Evolutionary conservation across 495 filamentous ascomycete genomes (phyloP), one percentile per base, ranked within the genome.

Genomic region (Daldinia concentrica): DNA sequence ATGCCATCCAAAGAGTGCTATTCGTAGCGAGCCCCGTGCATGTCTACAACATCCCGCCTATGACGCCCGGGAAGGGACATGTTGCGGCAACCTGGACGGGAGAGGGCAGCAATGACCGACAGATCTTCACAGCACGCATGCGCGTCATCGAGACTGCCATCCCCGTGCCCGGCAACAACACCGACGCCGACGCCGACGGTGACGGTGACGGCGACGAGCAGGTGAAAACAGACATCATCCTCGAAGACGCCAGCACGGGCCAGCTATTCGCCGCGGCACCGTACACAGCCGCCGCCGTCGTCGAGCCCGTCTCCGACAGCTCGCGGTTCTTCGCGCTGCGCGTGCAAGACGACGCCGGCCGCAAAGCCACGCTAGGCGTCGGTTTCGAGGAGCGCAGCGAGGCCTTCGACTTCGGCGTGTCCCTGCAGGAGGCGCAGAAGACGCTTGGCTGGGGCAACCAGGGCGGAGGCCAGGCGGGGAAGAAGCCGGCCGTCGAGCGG

Each of bases 351-450:
- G 89, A 87, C 52, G 85, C 84, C 1, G 86, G 87, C 1, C 81
- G 86, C 66, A 93, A 93, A 73, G 93, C 93, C 24, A 85, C 88
- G 36, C 79, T 95, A 27, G 92, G 93, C n/a, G 85, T 95, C 55
- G 92, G 93, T 12, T 95, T 94, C 74, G 93, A 94, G 82, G 92
- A 95, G 79, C 80, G 93, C 45, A 88, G 86, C 76, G 91, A 93
- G 66, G 92, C 92, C 7, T 92, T 94, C 61, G 93, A 95, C 71
- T 93, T 94, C 66, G 87, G 87, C 24, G 88, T 94, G n/a, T 83
- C 87, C n/a, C 79, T 95, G 72, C 91, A 92, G 77, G 92, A 93
- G 74, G 87, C 88, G 14, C 80, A 89, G 59, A 87, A 86, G 76
- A 84, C 84, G 62, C 77, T 91, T 19, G 86, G 84, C 1, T 69